phyloP scores from a whole-genome alignment of 2,329 filamentous ascomycete genomes.

The Bimuria novae-zelandiae region DNA sequence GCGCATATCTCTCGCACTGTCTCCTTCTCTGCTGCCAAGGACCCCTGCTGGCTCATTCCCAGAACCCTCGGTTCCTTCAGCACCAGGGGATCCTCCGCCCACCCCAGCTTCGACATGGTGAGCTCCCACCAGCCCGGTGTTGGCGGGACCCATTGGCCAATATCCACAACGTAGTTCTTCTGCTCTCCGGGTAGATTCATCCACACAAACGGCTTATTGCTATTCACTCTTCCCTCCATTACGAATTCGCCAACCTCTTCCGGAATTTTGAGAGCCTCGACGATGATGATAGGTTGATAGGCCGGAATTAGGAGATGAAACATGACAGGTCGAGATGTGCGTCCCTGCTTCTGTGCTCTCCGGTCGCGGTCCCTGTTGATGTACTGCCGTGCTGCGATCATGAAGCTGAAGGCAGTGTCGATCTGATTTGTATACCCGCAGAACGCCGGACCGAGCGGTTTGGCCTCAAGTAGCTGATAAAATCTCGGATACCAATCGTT shows the following conservation, averaged over 20 bases:
- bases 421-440: constrained; percentile 50
- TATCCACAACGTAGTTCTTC: constrained; percentile 7
- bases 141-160: constrained; percentile 8
- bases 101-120: constrained; percentile 4
- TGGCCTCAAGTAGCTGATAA: constrained; percentile 44
- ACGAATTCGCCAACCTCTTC: constrained; percentile 11
- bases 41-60: constrained; percentile 1
- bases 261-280: constrained; percentile 35
- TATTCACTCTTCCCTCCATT: constrained; percentile 10
- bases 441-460: constrained; percentile 43
- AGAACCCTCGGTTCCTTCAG: constrained; percentile 3
- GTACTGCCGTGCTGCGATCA: constrained; percentile 33
- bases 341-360: background rate
- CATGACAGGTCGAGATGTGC: constrained; percentile 10
- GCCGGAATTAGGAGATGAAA: constrained; percentile 49
- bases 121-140: constrained; percentile 7
- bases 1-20: background rate
- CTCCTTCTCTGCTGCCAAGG: background rate
- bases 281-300: constrained; percentile 47
- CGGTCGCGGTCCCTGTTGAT: constrained; percentile 21
- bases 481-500: constrained; percentile 51
- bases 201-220: constrained; percentile 11
- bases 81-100: background rate
- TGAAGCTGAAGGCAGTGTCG: constrained; percentile 49
- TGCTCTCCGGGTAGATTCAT: constrained; percentile 10